phyloP scores from a whole-genome alignment of 441 rosid species.

The Pelargonium myrrhifolium region DNA sequence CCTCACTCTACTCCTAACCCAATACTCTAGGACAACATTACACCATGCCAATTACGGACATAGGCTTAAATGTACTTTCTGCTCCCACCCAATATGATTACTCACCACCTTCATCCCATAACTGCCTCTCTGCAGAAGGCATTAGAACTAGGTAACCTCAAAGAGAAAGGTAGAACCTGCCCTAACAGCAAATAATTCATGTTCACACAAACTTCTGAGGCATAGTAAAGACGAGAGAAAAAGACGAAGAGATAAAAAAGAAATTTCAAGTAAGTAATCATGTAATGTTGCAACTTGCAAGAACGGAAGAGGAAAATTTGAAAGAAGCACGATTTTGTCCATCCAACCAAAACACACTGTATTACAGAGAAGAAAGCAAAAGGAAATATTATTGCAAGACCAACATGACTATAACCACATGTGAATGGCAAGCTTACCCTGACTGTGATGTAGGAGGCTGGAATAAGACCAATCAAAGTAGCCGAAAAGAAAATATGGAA shows the following conservation, averaged over 20 bases:
- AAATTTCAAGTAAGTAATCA: neutral
- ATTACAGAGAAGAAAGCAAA: neutral
- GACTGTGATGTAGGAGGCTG: constrained; percentile 88
- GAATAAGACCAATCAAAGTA: constrained; percentile 81
- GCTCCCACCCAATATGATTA: no score
- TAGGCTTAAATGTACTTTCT: no score
- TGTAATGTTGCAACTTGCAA: neutral
- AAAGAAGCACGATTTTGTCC: neutral
- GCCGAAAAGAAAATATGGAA: constrained; percentile 91
- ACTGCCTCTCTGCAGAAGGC: no score
- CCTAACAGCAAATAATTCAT: no score
- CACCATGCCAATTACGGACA: no score
- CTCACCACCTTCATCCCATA: no score
- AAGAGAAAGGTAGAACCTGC: no score
- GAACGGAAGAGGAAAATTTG: neutral
- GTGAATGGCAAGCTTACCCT: constrained; percentile 43
- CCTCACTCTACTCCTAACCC: no score
- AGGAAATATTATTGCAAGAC: neutral
- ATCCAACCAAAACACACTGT: neutral
- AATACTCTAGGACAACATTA: no score
- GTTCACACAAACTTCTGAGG: no score
- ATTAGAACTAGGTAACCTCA: no score
- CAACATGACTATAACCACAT: neutral
- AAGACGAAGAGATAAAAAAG: neutral
- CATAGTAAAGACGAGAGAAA: no score